Evolutionary conservation across 2,329 filamentous ascomycete species (phyloP), one percentile per base, ranked within the genome.

Genomic region (Bisporella sp.): DNA sequence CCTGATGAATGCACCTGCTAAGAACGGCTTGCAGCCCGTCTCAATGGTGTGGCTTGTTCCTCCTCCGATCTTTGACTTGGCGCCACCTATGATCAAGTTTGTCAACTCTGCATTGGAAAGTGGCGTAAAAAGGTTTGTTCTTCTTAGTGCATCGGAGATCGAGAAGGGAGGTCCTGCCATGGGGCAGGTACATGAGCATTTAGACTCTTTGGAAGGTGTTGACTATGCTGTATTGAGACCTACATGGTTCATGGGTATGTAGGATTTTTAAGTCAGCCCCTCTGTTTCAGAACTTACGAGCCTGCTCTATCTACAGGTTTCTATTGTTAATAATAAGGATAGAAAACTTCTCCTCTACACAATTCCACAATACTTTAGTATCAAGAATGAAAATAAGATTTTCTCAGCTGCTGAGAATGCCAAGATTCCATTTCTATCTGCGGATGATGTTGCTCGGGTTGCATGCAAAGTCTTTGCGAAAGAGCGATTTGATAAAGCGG

Each of bases 161-260:
- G 62, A 69, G 32, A 59, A 65, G 6, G 71, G 68, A 2, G 68
- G 67, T 3, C 60, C 62, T 3, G 57, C 60, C 4, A 65, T 68
- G 61, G 69, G 68, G 0, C 53, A 63, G 43, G 65, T 73, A 28
- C 68, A 70, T 47, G 57, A 62, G 32, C 70, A 72, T 49, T 56
- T 76, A 29, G 53, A 62, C 6, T 61, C 68, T 57, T 62, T 71
- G 2, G 21, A 21, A 21, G 62, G 66, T 12, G 57, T 72, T 1
- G 70, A 71, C 46, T 76, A 69, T 64, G 66, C 66, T 5, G 66
- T 73, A 6, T 51, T 77, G 55, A 59, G 72, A 50, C 71, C 73
- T 4, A 72, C 68, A 12, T 78, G 73, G 72, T 77, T 77, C 51
- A 72, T 73, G 63, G 64, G 76, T 55, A 76, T 75, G 57, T 21